Conservation (phyloP, 164 flowering plant species). For the Liriodendron chinense region DNA sequence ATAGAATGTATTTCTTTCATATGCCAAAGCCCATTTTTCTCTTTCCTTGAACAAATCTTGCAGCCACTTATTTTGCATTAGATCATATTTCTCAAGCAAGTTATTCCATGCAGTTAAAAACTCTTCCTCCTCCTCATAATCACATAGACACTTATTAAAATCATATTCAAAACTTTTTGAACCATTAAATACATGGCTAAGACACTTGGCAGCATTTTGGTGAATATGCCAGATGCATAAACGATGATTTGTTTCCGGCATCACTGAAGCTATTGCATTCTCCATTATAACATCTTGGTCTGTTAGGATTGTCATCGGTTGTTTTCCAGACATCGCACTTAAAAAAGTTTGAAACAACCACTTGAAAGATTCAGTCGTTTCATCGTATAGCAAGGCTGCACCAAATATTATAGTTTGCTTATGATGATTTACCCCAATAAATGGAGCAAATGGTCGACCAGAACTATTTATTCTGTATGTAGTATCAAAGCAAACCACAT, state of each 20-base stretch:
- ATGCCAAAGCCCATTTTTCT: neutral
- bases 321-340: neutral
- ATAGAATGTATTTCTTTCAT: neutral
- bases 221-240: slow-evolving; percentile 16
- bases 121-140: neutral
- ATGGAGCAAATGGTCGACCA: neutral
- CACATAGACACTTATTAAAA: neutral
- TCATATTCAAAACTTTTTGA: neutral
- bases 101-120: neutral
- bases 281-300: slow-evolving; percentile 15
- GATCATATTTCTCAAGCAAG: neutral
- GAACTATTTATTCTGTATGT: neutral
- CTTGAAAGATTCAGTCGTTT: slow-evolving; percentile 14
- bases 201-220: slow-evolving; percentile 9
- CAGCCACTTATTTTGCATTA: neutral
- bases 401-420: slow-evolving; percentile 19
- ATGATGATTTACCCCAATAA: slow-evolving; percentile 4
- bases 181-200: slow-evolving; percentile 5
- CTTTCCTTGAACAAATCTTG: neutral
- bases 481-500: slow-evolving; percentile 13
- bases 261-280: slow-evolving; percentile 16
- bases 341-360: slow-evolving; percentile 24
- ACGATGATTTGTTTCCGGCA: slow-evolving; percentile 18
- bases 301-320: slow-evolving; percentile 13
- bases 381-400: slow-evolving; percentile 16